A percentile compares a stretch with the other conserved stretches of the same genome.
phyloP scores from a whole-genome alignment of 202 grass and related monocot species.

The Digitaria exilis region DNA sequence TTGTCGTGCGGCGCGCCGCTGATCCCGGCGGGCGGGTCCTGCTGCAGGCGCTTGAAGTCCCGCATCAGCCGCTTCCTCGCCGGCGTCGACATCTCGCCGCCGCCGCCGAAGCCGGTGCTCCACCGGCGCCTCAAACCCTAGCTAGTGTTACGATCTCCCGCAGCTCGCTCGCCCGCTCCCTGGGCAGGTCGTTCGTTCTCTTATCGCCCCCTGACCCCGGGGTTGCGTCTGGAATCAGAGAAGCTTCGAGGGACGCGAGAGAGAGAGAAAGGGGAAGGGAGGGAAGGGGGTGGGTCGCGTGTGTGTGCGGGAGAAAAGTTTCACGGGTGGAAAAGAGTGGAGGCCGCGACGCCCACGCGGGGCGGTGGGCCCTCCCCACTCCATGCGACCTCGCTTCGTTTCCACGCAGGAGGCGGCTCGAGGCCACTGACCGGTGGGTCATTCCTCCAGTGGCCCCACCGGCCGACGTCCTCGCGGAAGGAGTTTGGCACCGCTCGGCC shows the following conservation, averaged over 20 bases:
- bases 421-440: neutral
- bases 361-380: neutral
- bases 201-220: neutral
- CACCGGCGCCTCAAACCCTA: slow-evolving; percentile 20
- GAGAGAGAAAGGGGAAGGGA: neutral
- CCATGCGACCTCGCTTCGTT: slow-evolving; percentile 22
- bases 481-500: too few relatives aligned
- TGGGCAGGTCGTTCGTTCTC: too few relatives aligned
- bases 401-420: neutral
- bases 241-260: slow-evolving; percentile 20
- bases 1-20: slow-evolving; percentile 71
- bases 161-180: neutral
- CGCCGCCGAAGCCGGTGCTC: neutral
- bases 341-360: neutral
- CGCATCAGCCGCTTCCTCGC: slow-evolving; percentile 72
- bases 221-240: slow-evolving; percentile 37
- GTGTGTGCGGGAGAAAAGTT: slow-evolving; percentile 23
- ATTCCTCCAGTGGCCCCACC: neutral
- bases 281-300: neutral
- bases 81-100: slow-evolving; percentile 60
- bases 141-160: slow-evolving; percentile 11
- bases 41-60: slow-evolving; percentile 72
- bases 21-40: slow-evolving; percentile 67
- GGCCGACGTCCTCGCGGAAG: neutral
- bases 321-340: neutral